Base-by-base conservation (phyloP, 805 yeast genomes). In the Metschnikowia matae region DNA sequence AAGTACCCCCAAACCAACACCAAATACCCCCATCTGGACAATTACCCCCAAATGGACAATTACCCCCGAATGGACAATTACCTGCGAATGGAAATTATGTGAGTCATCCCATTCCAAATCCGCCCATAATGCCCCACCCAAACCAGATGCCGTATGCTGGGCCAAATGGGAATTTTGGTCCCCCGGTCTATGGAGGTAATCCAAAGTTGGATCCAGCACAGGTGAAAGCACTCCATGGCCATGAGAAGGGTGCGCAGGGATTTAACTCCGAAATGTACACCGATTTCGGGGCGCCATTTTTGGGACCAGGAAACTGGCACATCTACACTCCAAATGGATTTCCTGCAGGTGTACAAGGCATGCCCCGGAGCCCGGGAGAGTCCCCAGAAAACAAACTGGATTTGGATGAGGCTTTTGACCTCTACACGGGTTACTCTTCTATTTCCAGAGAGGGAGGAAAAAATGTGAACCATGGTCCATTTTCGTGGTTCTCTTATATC, bases 401-500 rank as follows among this genome's bases (percentile, higher is more conserved):
- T 6, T 52, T 61, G 2, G 61, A 69, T 18, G 81, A 75, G 11
- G 50, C 51, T 1, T 64, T 81, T 6, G 69, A 76, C 47, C 66
- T 80, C 33, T 75, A 70, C 52, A 64, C 63, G 0, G 78, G 77
- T 1, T 70, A 69, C 54, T 54, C 71, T 3, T 76, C 85, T 0
- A 67, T 79, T 48, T 63, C 72, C 46, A 39, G 46, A 2, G 53
- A 70, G 15, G 69, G 68, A 26, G 48, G 59, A 13, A 62, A 80
- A 40, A 62, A 75, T 32, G 69, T 71, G 51, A 73, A 74, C 55
- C 75, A 72, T 61, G 86, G 85, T 0, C 81, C 85, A 0, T 68
- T 80, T 34, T 62, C 83, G 0, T 76, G 82, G 75, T 55, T 75
- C 3, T 63, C 84, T 0, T 50, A 77, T 23, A 62, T 81, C 48